Base-by-base conservation (phyloP, 2,329 filamentous ascomycete genomes). In the Alternaria arbusti region DNA sequence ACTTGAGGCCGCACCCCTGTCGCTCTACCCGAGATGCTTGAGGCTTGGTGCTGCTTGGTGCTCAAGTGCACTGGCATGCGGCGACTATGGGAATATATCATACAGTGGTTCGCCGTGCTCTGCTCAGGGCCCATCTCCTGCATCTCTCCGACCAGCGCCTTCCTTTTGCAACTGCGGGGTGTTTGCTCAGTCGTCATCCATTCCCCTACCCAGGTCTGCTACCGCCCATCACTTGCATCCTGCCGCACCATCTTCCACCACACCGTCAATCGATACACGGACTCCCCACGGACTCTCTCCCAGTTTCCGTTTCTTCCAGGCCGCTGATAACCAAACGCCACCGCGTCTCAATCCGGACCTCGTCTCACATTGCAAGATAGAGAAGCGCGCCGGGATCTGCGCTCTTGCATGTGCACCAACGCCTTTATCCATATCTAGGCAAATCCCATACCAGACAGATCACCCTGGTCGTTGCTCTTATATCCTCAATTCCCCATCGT, bases 361-460 rank as follows among this genome's bases (percentile, higher is more conserved):
- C 45, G 64, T 64, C 59, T 61, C 46, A 61, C 64, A 47, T 61
- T 66, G 57, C 67, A 59, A 61, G 28, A 62, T 61, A 60, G 57
- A 66, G 57, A 36, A 54, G 57, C 56, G 46, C 59, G 51, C 60
- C 59, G 55, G 30, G 64, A 65, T 65, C 64, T 54, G 65, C 65
- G 56, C 61, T 49, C 59, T 57, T 60, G 60, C 59, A 64, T 46
- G 72, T 74, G 64, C 71, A 73, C 72, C 64, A 69, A 55, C 61
- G 30, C 54, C 65, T 52, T 64, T 64, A 66, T 74, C 69, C 70
- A 75, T 73, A 73, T 74, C 72, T 72, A 69, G 58, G 54, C 70
- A 57, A 59, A 66, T 66, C 67, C 66, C 63, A 64, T 70, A 65
- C 66, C 69, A 71, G 71, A 69, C 68, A 70, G 68, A 63, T 61